phyloP scores from a whole-genome alignment of 75 land plant genomes.

The Selaginella tamariscina region DNA sequence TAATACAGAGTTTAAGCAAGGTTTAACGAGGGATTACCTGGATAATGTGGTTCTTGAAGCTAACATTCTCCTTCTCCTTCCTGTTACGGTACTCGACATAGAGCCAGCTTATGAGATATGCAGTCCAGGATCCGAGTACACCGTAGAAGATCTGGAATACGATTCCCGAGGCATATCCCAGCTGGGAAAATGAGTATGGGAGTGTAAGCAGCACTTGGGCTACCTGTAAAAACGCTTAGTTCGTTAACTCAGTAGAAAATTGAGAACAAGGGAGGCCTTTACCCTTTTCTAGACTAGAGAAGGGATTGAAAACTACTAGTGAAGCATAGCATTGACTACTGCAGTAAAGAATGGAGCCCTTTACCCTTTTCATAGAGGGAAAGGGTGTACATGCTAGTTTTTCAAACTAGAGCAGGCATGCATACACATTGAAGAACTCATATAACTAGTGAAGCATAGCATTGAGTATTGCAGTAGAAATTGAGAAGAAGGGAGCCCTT shows the following conservation, averaged over 20 bases:
- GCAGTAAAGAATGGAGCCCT: neutral
- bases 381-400: no score
- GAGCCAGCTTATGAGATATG: conserved; percentile 78
- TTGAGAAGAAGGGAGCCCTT: neutral
- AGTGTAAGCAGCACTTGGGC: conserved; percentile 88
- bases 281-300: neutral
- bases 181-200: conserved; percentile 81
- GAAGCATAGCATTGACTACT: neutral
- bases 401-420: no score
- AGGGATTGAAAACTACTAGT: neutral
- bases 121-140: conserved; percentile 82
- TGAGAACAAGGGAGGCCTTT: neutral
- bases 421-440: no score
- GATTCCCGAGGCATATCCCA: conserved; percentile 74
- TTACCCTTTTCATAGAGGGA: neutral
- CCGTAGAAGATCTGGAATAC: conserved; percentile 80
- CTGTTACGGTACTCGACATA: conserved; percentile 73
- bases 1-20: no score
- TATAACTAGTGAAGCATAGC: neutral
- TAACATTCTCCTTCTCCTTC: conserved; percentile 79
- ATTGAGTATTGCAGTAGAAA: neutral
- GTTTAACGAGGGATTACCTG: conserved; percentile 43
- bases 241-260: neutral
- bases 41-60: conserved; percentile 89
- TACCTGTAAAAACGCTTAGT: conserved; percentile 38